A percentile compares a stretch with the other conserved stretches of the same genome.
Conservation (phyloP, 768 basidiomycete genomes). For the Lactarius akahatsu region DNA sequence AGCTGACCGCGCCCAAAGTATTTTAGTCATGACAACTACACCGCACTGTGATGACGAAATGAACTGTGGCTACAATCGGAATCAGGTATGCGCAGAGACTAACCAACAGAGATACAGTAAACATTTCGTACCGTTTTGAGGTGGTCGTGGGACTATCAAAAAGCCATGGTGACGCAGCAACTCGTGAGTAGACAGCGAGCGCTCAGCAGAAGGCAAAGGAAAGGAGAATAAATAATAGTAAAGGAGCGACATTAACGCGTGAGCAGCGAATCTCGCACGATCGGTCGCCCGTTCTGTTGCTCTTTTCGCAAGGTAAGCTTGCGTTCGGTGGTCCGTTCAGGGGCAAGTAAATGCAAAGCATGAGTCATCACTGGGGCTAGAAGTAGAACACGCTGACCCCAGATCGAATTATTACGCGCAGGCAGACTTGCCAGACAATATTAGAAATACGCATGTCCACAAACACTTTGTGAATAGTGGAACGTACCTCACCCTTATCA, state of each 20-base stretch:
- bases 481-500: conserved; percentile 17
- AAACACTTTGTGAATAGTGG: conserved; percentile 14
- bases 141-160: conserved; percentile 4
- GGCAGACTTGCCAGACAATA: neutral
- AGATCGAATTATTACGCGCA: neutral
- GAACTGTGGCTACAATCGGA: neutral
- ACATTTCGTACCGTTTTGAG: neutral
- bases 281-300: neutral
- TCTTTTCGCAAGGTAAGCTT: neutral
- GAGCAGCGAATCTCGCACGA: conserved; percentile 10
- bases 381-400: neutral
- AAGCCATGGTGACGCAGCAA: conserved; percentile 20
- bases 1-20: neutral
- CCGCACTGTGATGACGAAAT: conserved; percentile 21
- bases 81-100: conserved; percentile 3
- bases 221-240: neutral
- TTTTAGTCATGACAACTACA: neutral
- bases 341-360: too few relatives aligned
- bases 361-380: neutral
- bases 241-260: conserved; percentile 13
- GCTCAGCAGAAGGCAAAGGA: neutral
- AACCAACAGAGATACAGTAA: neutral
- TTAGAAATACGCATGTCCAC: neutral
- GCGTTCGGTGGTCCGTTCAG: neutral
- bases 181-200: neutral